Conservation (phyloP, 495 filamentous ascomycete species). For the Penicillium angulare region DNA sequence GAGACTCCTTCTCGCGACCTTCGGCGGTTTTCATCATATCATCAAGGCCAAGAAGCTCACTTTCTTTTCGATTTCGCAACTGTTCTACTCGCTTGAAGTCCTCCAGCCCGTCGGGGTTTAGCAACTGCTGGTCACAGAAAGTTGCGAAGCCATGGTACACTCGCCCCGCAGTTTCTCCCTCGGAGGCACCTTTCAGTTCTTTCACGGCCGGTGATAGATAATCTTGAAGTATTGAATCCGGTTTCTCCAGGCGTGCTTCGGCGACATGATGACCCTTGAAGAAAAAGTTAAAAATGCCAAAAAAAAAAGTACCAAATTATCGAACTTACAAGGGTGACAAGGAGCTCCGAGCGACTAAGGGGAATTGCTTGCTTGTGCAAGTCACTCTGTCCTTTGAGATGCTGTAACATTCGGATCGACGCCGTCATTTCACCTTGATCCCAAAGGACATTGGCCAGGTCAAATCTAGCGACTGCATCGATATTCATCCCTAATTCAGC, state of each 20-base stretch:
- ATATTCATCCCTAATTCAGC: slow-evolving; percentile 68
- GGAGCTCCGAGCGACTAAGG: slow-evolving; percentile 73
- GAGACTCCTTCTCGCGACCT: slow-evolving; percentile 49
- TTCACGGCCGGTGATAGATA: slow-evolving; percentile 82
- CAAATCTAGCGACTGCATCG: slow-evolving; percentile 68
- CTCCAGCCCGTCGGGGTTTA: slow-evolving; percentile 78
- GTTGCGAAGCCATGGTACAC: slow-evolving; percentile 93
- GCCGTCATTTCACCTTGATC: slow-evolving; percentile 89
- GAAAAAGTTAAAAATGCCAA: slow-evolving; percentile 13
- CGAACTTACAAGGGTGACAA: slow-evolving; percentile 73
- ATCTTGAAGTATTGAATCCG: slow-evolving; percentile 79
- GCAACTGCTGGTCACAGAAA: slow-evolving; percentile 91
- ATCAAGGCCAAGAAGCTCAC: slow-evolving; percentile 68
- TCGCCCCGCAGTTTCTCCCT: slow-evolving; percentile 74
- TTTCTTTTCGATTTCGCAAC: slow-evolving; percentile 75
- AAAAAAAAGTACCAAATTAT: neutral
- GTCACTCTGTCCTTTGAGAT: slow-evolving; percentile 59
- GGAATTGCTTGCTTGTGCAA: slow-evolving; percentile 68
- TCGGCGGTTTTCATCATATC: slow-evolving; percentile 51
- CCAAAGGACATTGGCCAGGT: slow-evolving; percentile 89
- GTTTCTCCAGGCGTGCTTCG: slow-evolving; percentile 88
- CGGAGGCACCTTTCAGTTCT: slow-evolving; percentile 66
- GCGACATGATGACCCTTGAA: slow-evolving; percentile 76
- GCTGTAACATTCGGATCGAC: slow-evolving; percentile 84
- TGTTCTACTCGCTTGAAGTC: slow-evolving; percentile 80